Conservation (phyloP, 345 rosid species). For the Laguncularia racemosa region DNA sequence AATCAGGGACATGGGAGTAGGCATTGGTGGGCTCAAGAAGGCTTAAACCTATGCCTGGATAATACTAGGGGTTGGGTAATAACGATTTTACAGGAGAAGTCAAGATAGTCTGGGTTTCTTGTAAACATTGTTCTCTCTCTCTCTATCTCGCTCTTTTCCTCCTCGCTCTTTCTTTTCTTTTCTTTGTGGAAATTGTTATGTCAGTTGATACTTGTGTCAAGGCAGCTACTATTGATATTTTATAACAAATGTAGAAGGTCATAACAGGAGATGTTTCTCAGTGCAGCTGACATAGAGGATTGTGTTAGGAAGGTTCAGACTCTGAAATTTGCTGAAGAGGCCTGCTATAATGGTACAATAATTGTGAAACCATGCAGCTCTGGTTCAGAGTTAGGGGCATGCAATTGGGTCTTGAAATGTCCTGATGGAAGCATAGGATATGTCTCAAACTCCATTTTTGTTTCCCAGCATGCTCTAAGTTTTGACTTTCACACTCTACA, state of each 20-base stretch:
- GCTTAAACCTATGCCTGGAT: no score
- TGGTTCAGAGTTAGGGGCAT: slow-evolving; percentile 82
- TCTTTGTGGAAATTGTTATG: no score
- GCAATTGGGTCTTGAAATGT: slow-evolving; percentile 66
- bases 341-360: slow-evolving; percentile 68
- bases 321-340: slow-evolving; percentile 66
- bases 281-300: slow-evolving; percentile 60
- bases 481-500: slow-evolving; percentile 46
- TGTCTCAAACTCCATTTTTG: slow-evolving; percentile 51
- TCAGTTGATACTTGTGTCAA: background rate
- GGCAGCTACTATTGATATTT: background rate
- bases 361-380: slow-evolving; percentile 69
- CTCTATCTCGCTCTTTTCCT: no score
- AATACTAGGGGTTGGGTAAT: no score
- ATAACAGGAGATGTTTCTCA: slow-evolving; percentile 27
- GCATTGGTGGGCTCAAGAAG: no score
- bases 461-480: slow-evolving; percentile 46
- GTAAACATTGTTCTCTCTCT: background rate
- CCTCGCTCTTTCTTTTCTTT: background rate
- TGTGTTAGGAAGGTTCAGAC: slow-evolving; percentile 56
- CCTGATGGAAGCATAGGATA: slow-evolving; percentile 45
- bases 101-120: background rate
- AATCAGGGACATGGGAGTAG: no score
- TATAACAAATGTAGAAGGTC: background rate
- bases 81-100: no score